These are phyloP conservation scores for Fraxinus paxiana DNA, from an alignment of 305 asterid genomes.

Conservation along the genomic window DNA sequence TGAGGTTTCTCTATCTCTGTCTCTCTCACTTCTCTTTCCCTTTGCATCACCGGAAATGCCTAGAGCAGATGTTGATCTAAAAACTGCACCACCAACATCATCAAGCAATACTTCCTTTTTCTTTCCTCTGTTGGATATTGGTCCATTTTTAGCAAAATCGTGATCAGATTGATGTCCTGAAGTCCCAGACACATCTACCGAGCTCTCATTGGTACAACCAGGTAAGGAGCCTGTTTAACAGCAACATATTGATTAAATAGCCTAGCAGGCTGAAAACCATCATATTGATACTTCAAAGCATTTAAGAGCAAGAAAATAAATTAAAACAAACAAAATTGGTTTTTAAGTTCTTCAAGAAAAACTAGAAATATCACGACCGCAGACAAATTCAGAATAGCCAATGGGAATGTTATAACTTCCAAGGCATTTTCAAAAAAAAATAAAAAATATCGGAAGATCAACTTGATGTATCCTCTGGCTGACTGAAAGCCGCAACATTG, in stretches of 20 bases:
- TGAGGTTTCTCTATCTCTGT: conserved; percentile 15
- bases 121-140: conserved; percentile 73
- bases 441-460: background rate
- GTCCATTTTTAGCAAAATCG: conserved; percentile 56
- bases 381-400: background rate
- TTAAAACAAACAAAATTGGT: background rate
- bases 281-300: background rate
- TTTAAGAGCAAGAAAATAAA: background rate
- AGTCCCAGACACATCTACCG: conserved; percentile 34
- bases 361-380: background rate
- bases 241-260: conserved; percentile 16
- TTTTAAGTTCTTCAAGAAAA: conserved; percentile 9
- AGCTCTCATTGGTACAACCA: conserved; percentile 37
- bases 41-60: conserved; percentile 63
- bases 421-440: background rate
- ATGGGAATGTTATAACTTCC: background rate
- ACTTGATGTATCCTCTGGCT: background rate
- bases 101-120: conserved; percentile 77
- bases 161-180: conserved; percentile 42
- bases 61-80: conserved; percentile 46
- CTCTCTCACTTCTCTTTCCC: conserved; percentile 75
- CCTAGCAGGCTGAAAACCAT: conserved; percentile 1
- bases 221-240: conserved; percentile 25
- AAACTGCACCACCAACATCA: conserved; percentile 50
- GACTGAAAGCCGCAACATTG: background rate